These are phyloP conservation scores for Eucalyptus regnans DNA, from an alignment of 345 rosid species.

Conservation along the genomic window DNA sequence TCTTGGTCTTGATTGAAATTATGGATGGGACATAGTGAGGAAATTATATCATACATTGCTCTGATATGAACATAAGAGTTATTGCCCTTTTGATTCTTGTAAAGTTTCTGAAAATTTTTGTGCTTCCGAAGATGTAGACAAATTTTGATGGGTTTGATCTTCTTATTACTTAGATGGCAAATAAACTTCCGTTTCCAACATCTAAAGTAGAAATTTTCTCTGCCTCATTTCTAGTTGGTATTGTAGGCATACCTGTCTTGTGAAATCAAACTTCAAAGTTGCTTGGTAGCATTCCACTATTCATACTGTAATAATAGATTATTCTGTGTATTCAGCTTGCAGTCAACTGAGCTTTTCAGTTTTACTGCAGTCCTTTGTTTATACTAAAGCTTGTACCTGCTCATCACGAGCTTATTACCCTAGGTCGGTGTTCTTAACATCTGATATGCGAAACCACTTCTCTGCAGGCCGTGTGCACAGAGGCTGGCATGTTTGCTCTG, in stretches of 20 bases:
- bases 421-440: not conserved
- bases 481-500: constrained; percentile 98
- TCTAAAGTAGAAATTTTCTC: not conserved
- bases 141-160: not conserved
- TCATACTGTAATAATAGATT: not conserved
- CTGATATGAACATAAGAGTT: not conserved
- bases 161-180: not conserved
- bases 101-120: not conserved
- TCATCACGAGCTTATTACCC: not conserved
- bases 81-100: not conserved
- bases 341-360: not conserved
- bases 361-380: not conserved
- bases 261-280: not conserved
- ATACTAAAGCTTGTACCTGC: not conserved
- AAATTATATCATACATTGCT: not conserved
- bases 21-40: not conserved
- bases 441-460: not conserved
- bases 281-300: not conserved
- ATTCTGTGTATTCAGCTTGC: not conserved
- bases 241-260: not conserved
- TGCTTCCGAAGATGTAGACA: not conserved
- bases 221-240: not conserved
- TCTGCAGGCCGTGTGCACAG: constrained; percentile 95
- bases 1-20: not conserved
- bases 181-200: not conserved